A percentile compares a stretch with the other conserved stretches of the same genome.
Evolutionary conservation across 2,329 filamentous ascomycete species (phyloP).

Genomic region (Aspergillus piperis): DNA sequence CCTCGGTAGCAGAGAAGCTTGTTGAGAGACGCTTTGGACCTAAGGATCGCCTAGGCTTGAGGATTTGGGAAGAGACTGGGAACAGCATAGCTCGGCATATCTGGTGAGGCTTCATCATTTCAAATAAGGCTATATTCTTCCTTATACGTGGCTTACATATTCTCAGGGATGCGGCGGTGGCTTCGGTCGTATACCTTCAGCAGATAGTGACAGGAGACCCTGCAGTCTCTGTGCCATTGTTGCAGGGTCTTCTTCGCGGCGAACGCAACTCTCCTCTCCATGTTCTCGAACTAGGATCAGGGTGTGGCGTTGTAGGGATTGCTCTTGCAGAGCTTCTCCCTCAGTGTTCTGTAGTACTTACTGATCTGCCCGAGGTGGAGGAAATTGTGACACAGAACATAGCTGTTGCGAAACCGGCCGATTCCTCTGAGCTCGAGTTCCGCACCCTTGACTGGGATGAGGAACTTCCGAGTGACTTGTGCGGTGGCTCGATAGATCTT

Average conservation of each 20-base stretch:
- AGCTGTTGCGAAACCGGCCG: slow-evolving; percentile 43
- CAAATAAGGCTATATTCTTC: not conserved
- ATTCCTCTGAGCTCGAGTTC: slow-evolving; percentile 49
- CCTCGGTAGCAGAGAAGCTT: slow-evolving; percentile 50
- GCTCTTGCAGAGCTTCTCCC: slow-evolving; percentile 58
- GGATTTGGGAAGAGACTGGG: slow-evolving; percentile 69
- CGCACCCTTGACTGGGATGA: slow-evolving; percentile 65
- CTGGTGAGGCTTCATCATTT: slow-evolving; percentile 53
- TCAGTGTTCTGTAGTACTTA: slow-evolving; percentile 59
- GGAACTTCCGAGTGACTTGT: slow-evolving; percentile 47
- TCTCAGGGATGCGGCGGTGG: slow-evolving; percentile 59
- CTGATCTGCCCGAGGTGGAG: slow-evolving; percentile 65
- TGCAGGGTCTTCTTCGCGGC: slow-evolving; percentile 37
- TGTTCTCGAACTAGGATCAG: slow-evolving; percentile 66
- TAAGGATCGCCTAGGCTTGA: slow-evolving; percentile 42
- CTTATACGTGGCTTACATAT: slow-evolving; percentile 15
- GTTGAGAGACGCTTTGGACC: slow-evolving; percentile 58
- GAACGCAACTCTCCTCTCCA: slow-evolving; percentile 41
- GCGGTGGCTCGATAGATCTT: slow-evolving; percentile 52
- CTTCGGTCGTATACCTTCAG: slow-evolving; percentile 57
- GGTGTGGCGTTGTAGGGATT: slow-evolving; percentile 69
- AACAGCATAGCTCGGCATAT: slow-evolving; percentile 73
- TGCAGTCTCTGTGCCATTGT: slow-evolving; percentile 24
- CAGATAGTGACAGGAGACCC: slow-evolving; percentile 39
- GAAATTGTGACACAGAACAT: slow-evolving; percentile 63